Evolutionary conservation across 1,284 basidiomycete genomes (phyloP).

Genomic region (Lentinula novae-zelandiae): DNA sequence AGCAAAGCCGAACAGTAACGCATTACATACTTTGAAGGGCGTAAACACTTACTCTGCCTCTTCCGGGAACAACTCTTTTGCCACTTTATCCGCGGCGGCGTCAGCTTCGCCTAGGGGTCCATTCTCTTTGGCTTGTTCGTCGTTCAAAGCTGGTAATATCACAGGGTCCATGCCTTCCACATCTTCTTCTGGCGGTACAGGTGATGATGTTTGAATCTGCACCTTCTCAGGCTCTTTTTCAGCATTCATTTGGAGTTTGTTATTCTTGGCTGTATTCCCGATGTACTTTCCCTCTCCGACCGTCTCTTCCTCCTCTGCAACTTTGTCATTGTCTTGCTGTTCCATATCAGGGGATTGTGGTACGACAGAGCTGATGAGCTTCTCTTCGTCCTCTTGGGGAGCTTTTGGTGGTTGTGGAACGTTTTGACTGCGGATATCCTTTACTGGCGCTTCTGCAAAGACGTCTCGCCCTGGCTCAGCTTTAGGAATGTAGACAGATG

Average conservation of each 20-base stretch:
- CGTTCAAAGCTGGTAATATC: background rate
- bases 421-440: slow-evolving; percentile 34
- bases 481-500: slow-evolving; percentile 42
- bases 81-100: slow-evolving; percentile 47
- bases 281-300: slow-evolving; percentile 7
- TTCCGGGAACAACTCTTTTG: slow-evolving; percentile 53
- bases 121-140: slow-evolving; percentile 13
- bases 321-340: slow-evolving; percentile 9
- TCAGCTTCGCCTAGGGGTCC: slow-evolving; percentile 47
- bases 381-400: slow-evolving; percentile 27
- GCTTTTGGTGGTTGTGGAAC: slow-evolving; percentile 17
- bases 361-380: slow-evolving; percentile 31
- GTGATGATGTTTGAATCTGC: background rate
- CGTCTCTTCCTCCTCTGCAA: slow-evolving; percentile 11
- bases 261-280: slow-evolving; percentile 12
- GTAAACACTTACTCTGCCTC: slow-evolving; percentile 6
- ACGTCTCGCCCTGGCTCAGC: slow-evolving; percentile 68
- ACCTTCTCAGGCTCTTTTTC: background rate
- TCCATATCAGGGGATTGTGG: background rate
- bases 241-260: background rate
- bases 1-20: background rate
- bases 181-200: background rate
- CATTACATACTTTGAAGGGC: background rate
- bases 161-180: slow-evolving; percentile 10
- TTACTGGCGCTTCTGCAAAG: slow-evolving; percentile 45